These are phyloP conservation scores for Heritiera littoralis DNA, from an alignment of 345 rosid species.

Conservation along the genomic window DNA sequence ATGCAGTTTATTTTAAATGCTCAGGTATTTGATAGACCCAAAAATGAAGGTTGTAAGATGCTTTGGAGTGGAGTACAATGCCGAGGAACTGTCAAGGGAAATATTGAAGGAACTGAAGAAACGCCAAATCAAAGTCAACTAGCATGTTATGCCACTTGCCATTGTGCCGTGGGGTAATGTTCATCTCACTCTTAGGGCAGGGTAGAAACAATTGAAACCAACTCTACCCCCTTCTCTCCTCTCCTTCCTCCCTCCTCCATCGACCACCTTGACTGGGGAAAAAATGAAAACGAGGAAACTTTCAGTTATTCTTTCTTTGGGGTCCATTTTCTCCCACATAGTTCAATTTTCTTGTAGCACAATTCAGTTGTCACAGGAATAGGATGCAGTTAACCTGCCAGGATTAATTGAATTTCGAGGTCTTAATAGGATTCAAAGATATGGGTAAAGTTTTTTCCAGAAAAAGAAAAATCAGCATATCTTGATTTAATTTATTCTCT, in stretches of 20 bases:
- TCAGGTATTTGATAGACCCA: constrained; percentile 83
- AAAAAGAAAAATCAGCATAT: background rate
- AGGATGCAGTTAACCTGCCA: constrained; percentile 2
- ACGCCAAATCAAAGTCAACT: background rate
- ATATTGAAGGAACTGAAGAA: constrained; percentile 53
- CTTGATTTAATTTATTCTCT: background rate
- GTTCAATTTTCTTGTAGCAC: background rate
- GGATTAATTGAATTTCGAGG: background rate
- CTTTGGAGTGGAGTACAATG: constrained; percentile 72
- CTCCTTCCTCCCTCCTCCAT: background rate
- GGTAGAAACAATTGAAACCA: background rate
- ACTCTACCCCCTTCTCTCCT: background rate
- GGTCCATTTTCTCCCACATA: background rate
- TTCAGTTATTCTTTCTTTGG: background rate
- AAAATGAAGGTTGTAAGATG: constrained; percentile 76
- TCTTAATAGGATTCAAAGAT: background rate
- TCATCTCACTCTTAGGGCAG: background rate
- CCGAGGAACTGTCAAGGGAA: constrained; percentile 63
- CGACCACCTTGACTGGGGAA: background rate
- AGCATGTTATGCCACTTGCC: background rate
- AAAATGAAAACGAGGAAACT: background rate
- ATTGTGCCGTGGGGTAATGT: background rate
- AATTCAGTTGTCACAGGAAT: background rate
- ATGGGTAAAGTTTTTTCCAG: background rate
- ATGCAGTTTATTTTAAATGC: constrained; percentile 15